phyloP scores from a whole-genome alignment of 768 basidiomycete species.

The Obba rivulosa region DNA sequence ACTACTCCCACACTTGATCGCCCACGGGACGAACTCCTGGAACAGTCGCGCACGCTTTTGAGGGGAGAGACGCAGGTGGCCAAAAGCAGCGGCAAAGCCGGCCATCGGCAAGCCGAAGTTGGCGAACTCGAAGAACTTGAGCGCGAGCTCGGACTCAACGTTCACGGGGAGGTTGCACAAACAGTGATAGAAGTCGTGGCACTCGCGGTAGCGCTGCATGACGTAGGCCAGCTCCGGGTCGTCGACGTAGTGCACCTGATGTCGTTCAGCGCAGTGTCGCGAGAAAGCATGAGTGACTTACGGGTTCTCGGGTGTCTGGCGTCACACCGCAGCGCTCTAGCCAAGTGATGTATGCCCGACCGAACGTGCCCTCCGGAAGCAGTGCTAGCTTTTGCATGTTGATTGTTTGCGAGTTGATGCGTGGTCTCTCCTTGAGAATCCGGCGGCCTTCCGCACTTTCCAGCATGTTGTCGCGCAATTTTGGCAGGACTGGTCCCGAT shows the following conservation, averaged over 20 bases:
- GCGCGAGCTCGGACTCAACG: conserved; percentile 85
- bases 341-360: conserved; percentile 85
- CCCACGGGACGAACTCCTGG: conserved; percentile 90
- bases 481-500: conserved; percentile 70
- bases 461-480: conserved; percentile 73
- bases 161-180: conserved; percentile 85
- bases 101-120: conserved; percentile 91
- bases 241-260: conserved; percentile 87
- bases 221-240: conserved; percentile 97
- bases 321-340: conserved; percentile 82
- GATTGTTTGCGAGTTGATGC: conserved; percentile 71
- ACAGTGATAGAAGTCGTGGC: conserved; percentile 96
- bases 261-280: not conserved
- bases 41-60: conserved; percentile 43
- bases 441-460: conserved; percentile 74
- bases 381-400: conserved; percentile 61
- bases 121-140: conserved; percentile 92
- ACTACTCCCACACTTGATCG: conserved; percentile 73
- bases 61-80: conserved; percentile 63
- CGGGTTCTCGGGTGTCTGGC: conserved; percentile 90
- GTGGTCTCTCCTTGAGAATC: conserved; percentile 80
- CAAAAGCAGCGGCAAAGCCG: conserved; percentile 71
- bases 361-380: conserved; percentile 78
- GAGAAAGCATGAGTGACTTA: too few species aligned
- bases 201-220: conserved; percentile 97